Evolutionary conservation across 2,329 filamentous ascomycete species (phyloP), one percentile per base, ranked within the genome.

Genomic region (Calonectria fujianensis): DNA sequence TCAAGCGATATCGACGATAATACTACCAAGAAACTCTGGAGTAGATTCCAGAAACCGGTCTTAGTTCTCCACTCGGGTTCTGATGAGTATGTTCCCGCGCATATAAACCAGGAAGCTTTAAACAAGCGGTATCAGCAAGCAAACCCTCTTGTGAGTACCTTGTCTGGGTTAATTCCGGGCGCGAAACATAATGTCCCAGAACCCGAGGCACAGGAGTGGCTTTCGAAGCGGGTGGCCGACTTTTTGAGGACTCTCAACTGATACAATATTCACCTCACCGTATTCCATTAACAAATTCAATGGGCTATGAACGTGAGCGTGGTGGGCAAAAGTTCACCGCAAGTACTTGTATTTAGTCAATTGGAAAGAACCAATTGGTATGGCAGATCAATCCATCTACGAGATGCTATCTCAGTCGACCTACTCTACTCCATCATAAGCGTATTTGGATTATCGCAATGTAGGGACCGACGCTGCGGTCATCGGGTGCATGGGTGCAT

Each of bases 1-100:
- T 96, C 94, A n/a, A 93, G 92, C 3, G 94, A 97, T 82, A 85
- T 97, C n/a, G 84, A 87, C 0, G 85, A 89, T 39, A 87, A 90
- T 39, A 87, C 88, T 24, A 86, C 96, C 9, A 81, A 84, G 31
- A 83, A 83, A 18, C 93, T 93, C n/a, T 98, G 96, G 89, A 90
- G 92, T 4, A 86, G 85, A 65, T 86, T 95, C 70, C 85, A 87
- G 54, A 88, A 90, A 68, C 90, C 91, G 1, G 84, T 95, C 0
- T 85, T 94, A 76, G 91, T 94, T 24, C 82, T 96, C 39, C 91
- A 92, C 73, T 93, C 93, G 1, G 93, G 87, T 8, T 84, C 88
- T 54, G 94, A 96, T 82, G 92, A 94, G 82, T 91, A 88, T 80
- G 89, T 95, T 2, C 91, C 93, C 0, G 73, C 80, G 1, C 82